phyloP scores from a whole-genome alignment of 2,329 filamentous ascomycete species.

The Epichloe brachyelytri region DNA sequence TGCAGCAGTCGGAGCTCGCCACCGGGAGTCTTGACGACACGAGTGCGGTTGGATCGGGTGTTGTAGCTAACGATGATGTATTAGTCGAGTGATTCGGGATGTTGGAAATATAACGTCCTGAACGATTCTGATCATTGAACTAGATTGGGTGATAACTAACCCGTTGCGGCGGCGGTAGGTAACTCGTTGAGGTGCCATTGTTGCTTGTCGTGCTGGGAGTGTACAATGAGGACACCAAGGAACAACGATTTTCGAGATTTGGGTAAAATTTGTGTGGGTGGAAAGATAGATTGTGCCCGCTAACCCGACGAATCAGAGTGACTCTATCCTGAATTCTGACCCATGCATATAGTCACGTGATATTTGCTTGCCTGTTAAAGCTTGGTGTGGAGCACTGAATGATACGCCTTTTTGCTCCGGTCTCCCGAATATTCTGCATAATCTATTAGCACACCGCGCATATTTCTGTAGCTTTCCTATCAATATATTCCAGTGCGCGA shows the following conservation, averaged over 20 bases:
- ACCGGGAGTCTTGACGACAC: slow-evolving; percentile 91
- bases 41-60: slow-evolving; percentile 93
- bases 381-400: neutral
- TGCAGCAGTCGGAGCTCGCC: slow-evolving; percentile 92
- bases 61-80: slow-evolving; percentile 59
- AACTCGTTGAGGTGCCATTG: slow-evolving; percentile 47
- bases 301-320: slow-evolving; percentile 24
- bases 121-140: neutral
- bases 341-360: neutral
- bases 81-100: neutral
- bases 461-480: no score
- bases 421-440: no score
- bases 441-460: no score
- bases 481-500: no score
- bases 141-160: slow-evolving; percentile 37
- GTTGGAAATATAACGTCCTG: neutral
- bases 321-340: neutral
- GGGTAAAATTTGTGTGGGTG: slow-evolving; percentile 30
- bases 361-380: neutral
- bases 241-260: slow-evolving; percentile 29
- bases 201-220: slow-evolving; percentile 31
- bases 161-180: slow-evolving; percentile 68
- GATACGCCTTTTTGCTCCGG: no score
- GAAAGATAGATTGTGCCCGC: slow-evolving; percentile 23
- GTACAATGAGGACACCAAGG: slow-evolving; percentile 23